phyloP scores from a whole-genome alignment of 768 basidiomycete species.

The Tylopilus subfusipes region DNA sequence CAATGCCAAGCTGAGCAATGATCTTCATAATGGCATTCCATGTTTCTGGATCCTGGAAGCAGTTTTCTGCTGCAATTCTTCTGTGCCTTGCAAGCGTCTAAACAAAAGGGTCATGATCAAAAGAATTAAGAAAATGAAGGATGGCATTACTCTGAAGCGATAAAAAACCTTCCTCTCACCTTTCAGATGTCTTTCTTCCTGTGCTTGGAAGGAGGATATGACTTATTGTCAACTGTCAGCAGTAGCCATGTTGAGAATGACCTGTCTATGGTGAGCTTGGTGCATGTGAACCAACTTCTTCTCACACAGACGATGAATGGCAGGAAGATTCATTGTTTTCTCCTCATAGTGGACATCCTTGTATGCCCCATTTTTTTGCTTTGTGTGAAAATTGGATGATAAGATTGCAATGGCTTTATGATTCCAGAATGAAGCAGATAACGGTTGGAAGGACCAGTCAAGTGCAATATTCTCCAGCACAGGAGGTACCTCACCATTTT shows the following conservation, averaged over 20 bases:
- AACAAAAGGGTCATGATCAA: no score
- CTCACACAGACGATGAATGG: background rate
- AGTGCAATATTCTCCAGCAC: background rate
- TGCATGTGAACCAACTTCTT: background rate
- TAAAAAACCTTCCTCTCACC: background rate
- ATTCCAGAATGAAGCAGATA: background rate
- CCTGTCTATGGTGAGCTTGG: background rate
- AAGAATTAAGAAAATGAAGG: no score
- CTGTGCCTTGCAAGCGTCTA: background rate
- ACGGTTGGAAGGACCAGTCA: background rate
- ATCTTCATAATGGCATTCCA: background rate
- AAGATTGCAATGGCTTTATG: background rate
- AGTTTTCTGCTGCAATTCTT: background rate
- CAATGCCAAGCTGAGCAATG: background rate
- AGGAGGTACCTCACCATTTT: background rate
- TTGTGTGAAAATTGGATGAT: background rate
- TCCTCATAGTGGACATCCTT: background rate
- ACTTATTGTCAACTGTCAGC: no score
- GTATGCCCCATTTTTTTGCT: background rate
- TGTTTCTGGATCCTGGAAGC: background rate
- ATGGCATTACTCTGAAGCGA: background rate
- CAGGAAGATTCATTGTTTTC: background rate
- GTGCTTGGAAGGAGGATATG: no score
- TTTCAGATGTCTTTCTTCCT: background rate
- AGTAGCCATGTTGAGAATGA: background rate